These are phyloP conservation scores for Pleurotus cornucopiae DNA, from an alignment of 768 basidiomycete genomes.

Conservation along the genomic window DNA sequence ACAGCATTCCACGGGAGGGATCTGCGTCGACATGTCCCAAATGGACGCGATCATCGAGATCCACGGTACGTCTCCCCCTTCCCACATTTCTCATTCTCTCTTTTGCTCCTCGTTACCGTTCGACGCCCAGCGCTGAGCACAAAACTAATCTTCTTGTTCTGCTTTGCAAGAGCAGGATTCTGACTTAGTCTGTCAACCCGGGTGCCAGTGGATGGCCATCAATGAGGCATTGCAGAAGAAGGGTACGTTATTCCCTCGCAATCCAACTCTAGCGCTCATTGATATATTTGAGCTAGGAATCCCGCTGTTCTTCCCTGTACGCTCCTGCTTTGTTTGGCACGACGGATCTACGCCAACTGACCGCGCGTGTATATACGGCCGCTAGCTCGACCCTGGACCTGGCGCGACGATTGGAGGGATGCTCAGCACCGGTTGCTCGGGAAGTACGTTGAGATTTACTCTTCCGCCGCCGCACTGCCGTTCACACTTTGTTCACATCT, in stretches of 20 bases:
- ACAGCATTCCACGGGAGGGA: conserved; percentile 49
- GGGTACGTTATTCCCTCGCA: conserved; percentile 27
- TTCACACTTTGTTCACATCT: background rate
- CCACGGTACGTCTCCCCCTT: conserved; percentile 42
- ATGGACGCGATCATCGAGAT: conserved; percentile 80
- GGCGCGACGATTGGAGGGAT: conserved; percentile 84
- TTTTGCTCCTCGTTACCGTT: background rate
- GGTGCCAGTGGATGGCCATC: conserved; percentile 65
- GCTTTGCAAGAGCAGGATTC: conserved; percentile 53
- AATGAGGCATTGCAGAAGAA: conserved; percentile 64
- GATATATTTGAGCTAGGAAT: conserved; percentile 51
- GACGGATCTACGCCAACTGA: background rate
- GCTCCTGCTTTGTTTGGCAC: background rate
- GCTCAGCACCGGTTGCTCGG: conserved; percentile 83
- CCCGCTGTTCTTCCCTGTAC: conserved; percentile 79
- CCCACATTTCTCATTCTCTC: background rate
- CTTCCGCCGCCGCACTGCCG: conserved; percentile 6
- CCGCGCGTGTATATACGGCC: background rate
- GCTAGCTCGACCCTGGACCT: conserved; percentile 71
- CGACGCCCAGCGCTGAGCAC: no score
- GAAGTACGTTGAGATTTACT: conserved; percentile 44
- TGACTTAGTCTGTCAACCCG: conserved; percentile 74
- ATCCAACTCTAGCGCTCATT: background rate
- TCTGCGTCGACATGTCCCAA: conserved; percentile 70
- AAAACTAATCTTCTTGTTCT: no score